phyloP scores from a whole-genome alignment of 2,329 filamentous ascomycete species.

The Colletotrichum graminicola region DNA sequence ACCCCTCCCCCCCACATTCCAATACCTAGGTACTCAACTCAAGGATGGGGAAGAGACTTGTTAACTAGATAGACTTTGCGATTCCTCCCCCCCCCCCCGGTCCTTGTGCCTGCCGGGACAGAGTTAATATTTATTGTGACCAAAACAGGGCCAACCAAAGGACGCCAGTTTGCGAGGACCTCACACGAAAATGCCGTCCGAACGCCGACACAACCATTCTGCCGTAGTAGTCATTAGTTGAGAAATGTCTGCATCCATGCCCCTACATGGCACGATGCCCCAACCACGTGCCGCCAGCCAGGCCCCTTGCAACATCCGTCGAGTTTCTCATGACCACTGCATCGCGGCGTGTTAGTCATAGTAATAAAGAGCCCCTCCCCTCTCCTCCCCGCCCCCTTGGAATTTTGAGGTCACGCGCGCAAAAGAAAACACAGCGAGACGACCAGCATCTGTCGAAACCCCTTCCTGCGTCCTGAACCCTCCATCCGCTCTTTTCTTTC shows the following conservation, averaged over 20 bases:
- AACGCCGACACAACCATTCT: not conserved
- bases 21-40: too few species aligned
- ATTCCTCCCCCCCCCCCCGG: not conserved
- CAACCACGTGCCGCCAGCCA: slow-evolving; percentile 1
- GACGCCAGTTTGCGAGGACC: not conserved
- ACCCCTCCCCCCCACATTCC: not conserved
- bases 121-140: not conserved
- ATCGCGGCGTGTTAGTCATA: slow-evolving; percentile 24
- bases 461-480: not conserved
- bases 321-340: slow-evolving; percentile 15
- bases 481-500: too few species aligned
- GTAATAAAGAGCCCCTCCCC: not conserved
- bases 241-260: slow-evolving; percentile 22
- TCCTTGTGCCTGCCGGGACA: not conserved
- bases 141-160: not conserved
- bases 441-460: slow-evolving; percentile 2
- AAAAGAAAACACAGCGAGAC: not conserved
- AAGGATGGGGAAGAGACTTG: not conserved
- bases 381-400: too few species aligned
- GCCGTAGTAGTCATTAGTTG: slow-evolving; percentile 16
- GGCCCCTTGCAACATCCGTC: not conserved
- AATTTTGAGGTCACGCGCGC: slow-evolving; percentile 29
- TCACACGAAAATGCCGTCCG: not conserved
- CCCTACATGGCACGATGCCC: slow-evolving; percentile 14
- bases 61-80: not conserved